Conservation (phyloP, 192 early-diverging fungal species). For the Rhizoclosmatium globosum region DNA sequence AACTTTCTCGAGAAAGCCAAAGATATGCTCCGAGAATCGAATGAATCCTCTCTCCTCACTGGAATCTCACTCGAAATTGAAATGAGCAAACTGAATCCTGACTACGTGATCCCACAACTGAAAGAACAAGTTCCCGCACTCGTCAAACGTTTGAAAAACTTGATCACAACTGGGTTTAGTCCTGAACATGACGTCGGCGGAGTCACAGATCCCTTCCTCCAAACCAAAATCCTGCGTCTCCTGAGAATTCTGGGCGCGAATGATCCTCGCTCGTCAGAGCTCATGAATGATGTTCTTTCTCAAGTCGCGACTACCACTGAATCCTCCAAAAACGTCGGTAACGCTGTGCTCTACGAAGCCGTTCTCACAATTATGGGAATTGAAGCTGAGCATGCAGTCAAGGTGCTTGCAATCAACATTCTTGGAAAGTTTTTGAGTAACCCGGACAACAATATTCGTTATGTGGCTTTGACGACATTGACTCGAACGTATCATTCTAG, state of each 20-base stretch:
- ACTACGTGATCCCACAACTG: slow-evolving; percentile 73
- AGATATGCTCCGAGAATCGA: slow-evolving; percentile 84
- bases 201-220: slow-evolving; percentile 95
- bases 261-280: slow-evolving; percentile 82
- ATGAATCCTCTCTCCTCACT: slow-evolving; percentile 93
- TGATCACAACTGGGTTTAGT: slow-evolving; percentile 86
- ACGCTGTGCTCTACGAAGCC: slow-evolving; percentile 96
- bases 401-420: slow-evolving; percentile 97
- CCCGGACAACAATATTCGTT: slow-evolving; percentile 96
- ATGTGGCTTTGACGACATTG: slow-evolving; percentile 93
- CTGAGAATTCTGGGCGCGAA: slow-evolving; percentile 84
- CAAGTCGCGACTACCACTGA: slow-evolving; percentile 97
- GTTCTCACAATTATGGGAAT: slow-evolving; percentile 97
- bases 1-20: slow-evolving; percentile 81
- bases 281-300: slow-evolving; percentile 96
- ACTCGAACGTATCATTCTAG: slow-evolving; percentile 72
- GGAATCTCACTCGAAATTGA: slow-evolving; percentile 88
- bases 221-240: slow-evolving; percentile 90
- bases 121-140: slow-evolving; percentile 80
- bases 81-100: slow-evolving; percentile 79
- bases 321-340: slow-evolving; percentile 94
- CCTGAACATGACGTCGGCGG: slow-evolving; percentile 96
- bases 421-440: slow-evolving; percentile 95
- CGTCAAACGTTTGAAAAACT: slow-evolving; percentile 86
- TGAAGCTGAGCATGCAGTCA: slow-evolving; percentile 86